These are phyloP conservation scores for Penicillium verhagenii DNA, from an alignment of 495 filamentous ascomycete genomes.

Conservation along the genomic window DNA sequence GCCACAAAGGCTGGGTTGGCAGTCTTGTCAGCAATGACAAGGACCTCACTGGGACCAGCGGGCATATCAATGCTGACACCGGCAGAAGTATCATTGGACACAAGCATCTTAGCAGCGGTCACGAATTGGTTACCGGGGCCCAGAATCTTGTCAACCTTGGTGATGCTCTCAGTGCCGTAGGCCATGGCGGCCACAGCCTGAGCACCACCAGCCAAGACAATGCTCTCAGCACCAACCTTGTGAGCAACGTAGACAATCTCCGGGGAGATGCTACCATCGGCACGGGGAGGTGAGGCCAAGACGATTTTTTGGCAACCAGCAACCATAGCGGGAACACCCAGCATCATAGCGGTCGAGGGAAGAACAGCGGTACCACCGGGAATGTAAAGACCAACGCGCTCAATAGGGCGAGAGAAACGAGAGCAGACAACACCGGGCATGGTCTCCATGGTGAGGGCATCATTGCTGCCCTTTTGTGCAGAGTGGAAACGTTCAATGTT, in stretches of 20 bases:
- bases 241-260: conserved; percentile 98
- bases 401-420: conserved; percentile 88
- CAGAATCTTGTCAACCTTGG: conserved; percentile 98
- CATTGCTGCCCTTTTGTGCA: conserved; percentile 74
- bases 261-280: conserved; percentile 87
- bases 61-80: conserved; percentile 98
- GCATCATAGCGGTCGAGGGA: conserved; percentile 94
- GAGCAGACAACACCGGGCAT: conserved; percentile 97
- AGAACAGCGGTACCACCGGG: conserved; percentile 95
- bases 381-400: conserved; percentile 91
- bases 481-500: conserved; percentile 94
- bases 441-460: conserved; percentile 80
- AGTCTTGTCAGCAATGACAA: conserved; percentile 88
- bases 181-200: conserved; percentile 86
- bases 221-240: conserved; percentile 92
- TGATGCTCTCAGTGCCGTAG: conserved; percentile 69
- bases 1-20: conserved; percentile 95
- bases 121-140: conserved; percentile 99
- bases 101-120: conserved; percentile 96
- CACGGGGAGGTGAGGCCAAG: conserved; percentile 83
- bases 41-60: conserved; percentile 91
- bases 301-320: conserved; percentile 97
- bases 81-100: conserved; percentile 92
- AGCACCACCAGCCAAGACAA: conserved; percentile 91
- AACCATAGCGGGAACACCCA: conserved; percentile 95